These are phyloP conservation scores for Calonectria crousiana DNA, from an alignment of 2,329 filamentous ascomycete species.

Conservation along the genomic window DNA sequence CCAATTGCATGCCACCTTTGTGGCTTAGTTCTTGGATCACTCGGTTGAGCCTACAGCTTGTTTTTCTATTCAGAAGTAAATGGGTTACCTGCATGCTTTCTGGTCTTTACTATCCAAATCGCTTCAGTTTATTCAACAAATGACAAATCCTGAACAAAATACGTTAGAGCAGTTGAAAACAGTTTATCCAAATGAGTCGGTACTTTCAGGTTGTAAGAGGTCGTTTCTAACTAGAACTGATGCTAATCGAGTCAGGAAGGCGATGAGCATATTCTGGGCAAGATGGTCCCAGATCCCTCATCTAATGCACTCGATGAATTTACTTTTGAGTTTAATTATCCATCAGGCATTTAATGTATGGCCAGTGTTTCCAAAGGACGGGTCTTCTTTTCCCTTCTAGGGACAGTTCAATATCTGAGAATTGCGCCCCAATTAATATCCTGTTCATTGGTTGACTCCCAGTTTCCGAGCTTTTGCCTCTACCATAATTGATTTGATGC, in stretches of 20 bases:
- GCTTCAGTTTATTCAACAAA: background rate
- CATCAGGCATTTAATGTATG: background rate
- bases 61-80: no score
- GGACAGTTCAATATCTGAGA: background rate
- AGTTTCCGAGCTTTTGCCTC: background rate
- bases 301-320: background rate
- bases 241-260: background rate
- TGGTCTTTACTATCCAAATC: background rate
- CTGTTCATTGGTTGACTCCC: background rate
- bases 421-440: background rate
- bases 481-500: background rate
- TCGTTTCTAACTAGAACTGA: background rate
- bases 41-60: no score
- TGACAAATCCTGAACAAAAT: background rate
- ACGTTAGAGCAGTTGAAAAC: background rate
- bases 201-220: background rate
- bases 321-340: background rate
- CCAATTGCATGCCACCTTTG: no score
- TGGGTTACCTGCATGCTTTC: background rate
- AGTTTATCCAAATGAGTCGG: background rate
- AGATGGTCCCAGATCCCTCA: background rate
- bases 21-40: no score
- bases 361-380: background rate
- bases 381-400: background rate
- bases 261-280: background rate